Evolutionary conservation across 1,284 basidiomycete species (phyloP).

Genomic region (Moesziomyces parantarcticus): DNA sequence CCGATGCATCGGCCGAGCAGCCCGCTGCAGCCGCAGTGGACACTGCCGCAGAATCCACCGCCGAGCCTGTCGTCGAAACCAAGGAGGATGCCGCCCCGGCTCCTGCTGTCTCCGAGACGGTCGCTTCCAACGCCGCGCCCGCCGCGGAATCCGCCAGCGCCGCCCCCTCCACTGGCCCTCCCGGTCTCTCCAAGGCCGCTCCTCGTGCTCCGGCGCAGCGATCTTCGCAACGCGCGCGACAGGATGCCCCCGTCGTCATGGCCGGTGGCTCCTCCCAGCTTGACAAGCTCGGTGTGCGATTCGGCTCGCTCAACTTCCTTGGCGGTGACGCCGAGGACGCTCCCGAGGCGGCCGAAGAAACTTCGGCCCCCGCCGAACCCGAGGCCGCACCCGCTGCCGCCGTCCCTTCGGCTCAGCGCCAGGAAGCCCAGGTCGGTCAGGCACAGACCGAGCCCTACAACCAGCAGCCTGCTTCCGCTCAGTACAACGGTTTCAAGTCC

Average conservation of each 20-base stretch:
- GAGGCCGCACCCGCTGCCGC: conserved; percentile 21
- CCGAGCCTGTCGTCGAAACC: conserved; percentile 9
- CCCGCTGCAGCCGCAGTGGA: conserved; percentile 9
- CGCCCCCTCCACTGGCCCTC: conserved; percentile 27
- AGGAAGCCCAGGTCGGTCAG: conserved; percentile 33
- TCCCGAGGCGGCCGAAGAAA: conserved; percentile 15
- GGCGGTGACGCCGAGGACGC: conserved; percentile 52
- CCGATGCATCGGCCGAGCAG: conserved; percentile 9
- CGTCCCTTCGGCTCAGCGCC: conserved; percentile 33
- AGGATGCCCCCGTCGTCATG: conserved; percentile 65
- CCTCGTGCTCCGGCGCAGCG: conserved; percentile 44
- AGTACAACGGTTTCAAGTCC: conserved; percentile 51
- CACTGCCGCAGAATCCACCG: conserved; percentile 10
- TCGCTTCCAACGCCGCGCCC: conserved; percentile 26
- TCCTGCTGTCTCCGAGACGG: conserved; percentile 14
- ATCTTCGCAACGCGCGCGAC: conserved; percentile 58
- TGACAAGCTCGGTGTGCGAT: conserved; percentile 65
- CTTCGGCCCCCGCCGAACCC: conserved; percentile 13
- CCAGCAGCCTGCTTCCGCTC: conserved; percentile 30
- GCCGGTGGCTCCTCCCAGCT: conserved; percentile 60
- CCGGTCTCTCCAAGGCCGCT: conserved; percentile 50
- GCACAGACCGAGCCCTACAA: conserved; percentile 33
- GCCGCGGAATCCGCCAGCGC: conserved; percentile 21
- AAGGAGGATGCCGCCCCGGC: conserved; percentile 3
- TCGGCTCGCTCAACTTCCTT: conserved; percentile 65